phyloP scores from a whole-genome alignment of 2,329 filamentous ascomycete species.

The Raffaelea deltoideospora region DNA sequence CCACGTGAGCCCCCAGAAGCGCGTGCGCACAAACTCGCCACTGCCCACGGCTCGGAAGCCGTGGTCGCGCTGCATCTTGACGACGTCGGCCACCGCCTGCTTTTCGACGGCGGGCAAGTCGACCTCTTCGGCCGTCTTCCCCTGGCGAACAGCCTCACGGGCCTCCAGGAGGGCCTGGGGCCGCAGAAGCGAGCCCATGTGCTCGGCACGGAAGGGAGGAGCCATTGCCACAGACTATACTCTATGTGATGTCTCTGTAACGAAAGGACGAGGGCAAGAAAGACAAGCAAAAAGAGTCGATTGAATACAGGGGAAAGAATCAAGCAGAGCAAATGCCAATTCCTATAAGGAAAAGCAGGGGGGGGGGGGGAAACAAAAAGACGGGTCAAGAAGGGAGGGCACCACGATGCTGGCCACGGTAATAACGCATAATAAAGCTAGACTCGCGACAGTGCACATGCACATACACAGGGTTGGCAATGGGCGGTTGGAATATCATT shows the following conservation, averaged over 20 bases:
- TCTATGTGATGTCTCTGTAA: background rate
- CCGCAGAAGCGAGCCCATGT: conserved; percentile 20
- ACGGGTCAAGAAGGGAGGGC: too few species aligned
- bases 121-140: conserved; percentile 34
- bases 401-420: too few species aligned
- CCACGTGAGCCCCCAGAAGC: conserved; percentile 38
- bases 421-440: too few species aligned
- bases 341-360: too few species aligned
- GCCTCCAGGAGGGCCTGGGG: conserved; percentile 22
- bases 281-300: too few species aligned
- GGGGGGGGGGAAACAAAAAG: too few species aligned
- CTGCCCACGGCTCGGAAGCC: conserved; percentile 53
- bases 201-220: conserved; percentile 19
- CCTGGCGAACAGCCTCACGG: conserved; percentile 43
- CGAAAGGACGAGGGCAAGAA: too few species aligned
- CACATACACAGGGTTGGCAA: too few species aligned
- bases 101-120: conserved; percentile 46
- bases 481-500: too few species aligned
- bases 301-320: too few species aligned
- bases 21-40: conserved; percentile 50
- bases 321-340: too few species aligned
- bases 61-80: conserved; percentile 51
- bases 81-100: conserved; percentile 48
- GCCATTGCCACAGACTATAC: conserved; percentile 11
- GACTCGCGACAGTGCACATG: too few species aligned